A percentile compares a stretch with the other conserved stretches of the same genome.
These are phyloP conservation scores for Aureobasidium sp. DNA, from an alignment of 2,329 filamentous ascomycete genomes.

Conservation along the genomic window DNA sequence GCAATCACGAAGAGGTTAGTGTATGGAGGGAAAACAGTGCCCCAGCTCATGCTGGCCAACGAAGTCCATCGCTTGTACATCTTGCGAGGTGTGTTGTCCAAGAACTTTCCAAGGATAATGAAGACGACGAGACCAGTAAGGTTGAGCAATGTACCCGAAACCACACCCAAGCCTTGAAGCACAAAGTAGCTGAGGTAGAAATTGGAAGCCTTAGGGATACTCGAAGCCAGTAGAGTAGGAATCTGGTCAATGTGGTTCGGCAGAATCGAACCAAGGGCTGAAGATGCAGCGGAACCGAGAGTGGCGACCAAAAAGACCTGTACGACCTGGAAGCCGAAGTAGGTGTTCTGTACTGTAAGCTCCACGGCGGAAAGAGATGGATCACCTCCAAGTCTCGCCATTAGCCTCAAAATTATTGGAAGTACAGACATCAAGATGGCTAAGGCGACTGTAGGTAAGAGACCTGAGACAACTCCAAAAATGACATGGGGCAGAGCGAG, in stretches of 20 bases:
- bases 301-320: constrained; percentile 89
- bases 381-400: constrained; percentile 72
- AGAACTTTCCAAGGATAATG: constrained; percentile 62
- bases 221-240: constrained; percentile 24
- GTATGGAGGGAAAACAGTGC: constrained; percentile 71
- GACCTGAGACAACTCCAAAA: constrained; percentile 73
- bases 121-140: constrained; percentile 65
- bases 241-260: constrained; percentile 46
- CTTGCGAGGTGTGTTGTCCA: constrained; percentile 70
- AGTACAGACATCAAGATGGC: constrained; percentile 80
- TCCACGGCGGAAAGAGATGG: constrained; percentile 75
- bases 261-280: constrained; percentile 56
- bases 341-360: constrained; percentile 81
- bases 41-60: constrained; percentile 71
- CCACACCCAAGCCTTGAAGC: constrained; percentile 77
- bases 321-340: constrained; percentile 83
- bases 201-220: constrained; percentile 73
- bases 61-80: constrained; percentile 71
- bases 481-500: constrained; percentile 60
- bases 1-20: constrained; percentile 76
- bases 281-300: constrained; percentile 68
- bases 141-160: constrained; percentile 66
- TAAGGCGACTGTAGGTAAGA: constrained; percentile 71
- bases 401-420: constrained; percentile 70
- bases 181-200: constrained; percentile 96